phyloP scores from a whole-genome alignment of 2,329 filamentous ascomycete species.

The Leptographium wingfieldii region DNA sequence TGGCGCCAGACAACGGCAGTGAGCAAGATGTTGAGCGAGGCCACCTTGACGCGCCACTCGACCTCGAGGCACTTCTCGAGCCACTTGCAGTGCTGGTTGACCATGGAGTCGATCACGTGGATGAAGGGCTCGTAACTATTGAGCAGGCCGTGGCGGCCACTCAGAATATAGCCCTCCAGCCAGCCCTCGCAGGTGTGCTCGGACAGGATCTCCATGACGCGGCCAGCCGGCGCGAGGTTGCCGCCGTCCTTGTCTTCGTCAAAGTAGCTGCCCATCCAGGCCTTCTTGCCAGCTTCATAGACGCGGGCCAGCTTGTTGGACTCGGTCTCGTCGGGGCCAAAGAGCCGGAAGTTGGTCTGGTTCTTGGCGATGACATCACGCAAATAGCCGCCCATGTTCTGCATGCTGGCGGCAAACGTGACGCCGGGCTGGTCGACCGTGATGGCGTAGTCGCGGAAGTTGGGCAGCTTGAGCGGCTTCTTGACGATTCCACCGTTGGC shows the following conservation, averaged over 20 bases:
- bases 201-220: slow-evolving; percentile 76
- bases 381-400: slow-evolving; percentile 54
- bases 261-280: slow-evolving; percentile 69
- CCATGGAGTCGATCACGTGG: slow-evolving; percentile 75
- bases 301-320: slow-evolving; percentile 65
- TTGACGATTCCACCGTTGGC: slow-evolving; percentile 57
- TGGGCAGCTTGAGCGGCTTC: slow-evolving; percentile 54
- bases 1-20: slow-evolving; percentile 72
- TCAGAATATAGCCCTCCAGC: slow-evolving; percentile 68
- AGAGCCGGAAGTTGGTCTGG: slow-evolving; percentile 56
- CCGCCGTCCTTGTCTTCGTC: slow-evolving; percentile 64
- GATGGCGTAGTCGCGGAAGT: slow-evolving; percentile 57
- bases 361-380: slow-evolving; percentile 56
- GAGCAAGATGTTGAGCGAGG: slow-evolving; percentile 67
- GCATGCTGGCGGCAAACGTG: slow-evolving; percentile 50
- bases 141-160: slow-evolving; percentile 61
- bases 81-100: slow-evolving; percentile 77
- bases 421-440: slow-evolving; percentile 48
- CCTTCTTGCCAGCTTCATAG: slow-evolving; percentile 64
- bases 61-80: slow-evolving; percentile 72
- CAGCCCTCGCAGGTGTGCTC: slow-evolving; percentile 72
- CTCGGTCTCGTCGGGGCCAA: slow-evolving; percentile 70
- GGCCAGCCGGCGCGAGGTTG: slow-evolving; percentile 53
- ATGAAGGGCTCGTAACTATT: slow-evolving; percentile 79
- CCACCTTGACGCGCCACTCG: slow-evolving; percentile 60